Evolutionary conservation across 139 green algal species (phyloP), one percentile per base, ranked within the genome.

Genomic region (Astrephomene gubernaculifera): DNA sequence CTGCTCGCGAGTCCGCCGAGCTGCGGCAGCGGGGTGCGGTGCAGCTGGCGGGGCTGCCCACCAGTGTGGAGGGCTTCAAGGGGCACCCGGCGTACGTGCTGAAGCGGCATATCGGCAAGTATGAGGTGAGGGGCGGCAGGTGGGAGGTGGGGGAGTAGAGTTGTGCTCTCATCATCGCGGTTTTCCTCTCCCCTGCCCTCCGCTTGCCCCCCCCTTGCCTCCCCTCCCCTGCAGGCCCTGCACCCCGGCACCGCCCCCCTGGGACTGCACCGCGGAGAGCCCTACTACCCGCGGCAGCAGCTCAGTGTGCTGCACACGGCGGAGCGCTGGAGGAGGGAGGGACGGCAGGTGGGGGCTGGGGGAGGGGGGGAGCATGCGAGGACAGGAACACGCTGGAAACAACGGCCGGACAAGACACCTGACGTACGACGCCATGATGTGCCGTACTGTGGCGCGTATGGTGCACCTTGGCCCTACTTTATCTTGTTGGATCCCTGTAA

Each of bases 51-150:
- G 86, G 71, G 6, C 49, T 95, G 43, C 95, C 95, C 45, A 95
- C 79, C 61, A 96, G 91, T 12, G 91, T 98, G 0, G 94, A 96
- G 27, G 95, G 87, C 64, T 98, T 98, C 91, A 95, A 94, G 89
- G 75, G 17, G 1, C 94, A 97, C 85, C 87, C 90, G 12, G 17
- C 90, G 61, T 98, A 94, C 78, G 82, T 97, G 35, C 91, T 98
- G 45, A 75, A 97, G 71, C 87, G 96, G 7, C 96, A 98, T 89
- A 94, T 98, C 39, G 76, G 52, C 65, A 94, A 94, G 71, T 96
- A 98, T 81, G 75, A 96, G 89, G n/a, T 17, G 63, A 39, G n/a
- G 63, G 63, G n/a, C n/a, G 63, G 63, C n/a, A 29, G 29, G 63
- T 29, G 39, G 14, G 57, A 22, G 24, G 57, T 35, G 57, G 57